Conservation (phyloP, 345 rosid species). For the Orychophragmus violaceus region DNA sequence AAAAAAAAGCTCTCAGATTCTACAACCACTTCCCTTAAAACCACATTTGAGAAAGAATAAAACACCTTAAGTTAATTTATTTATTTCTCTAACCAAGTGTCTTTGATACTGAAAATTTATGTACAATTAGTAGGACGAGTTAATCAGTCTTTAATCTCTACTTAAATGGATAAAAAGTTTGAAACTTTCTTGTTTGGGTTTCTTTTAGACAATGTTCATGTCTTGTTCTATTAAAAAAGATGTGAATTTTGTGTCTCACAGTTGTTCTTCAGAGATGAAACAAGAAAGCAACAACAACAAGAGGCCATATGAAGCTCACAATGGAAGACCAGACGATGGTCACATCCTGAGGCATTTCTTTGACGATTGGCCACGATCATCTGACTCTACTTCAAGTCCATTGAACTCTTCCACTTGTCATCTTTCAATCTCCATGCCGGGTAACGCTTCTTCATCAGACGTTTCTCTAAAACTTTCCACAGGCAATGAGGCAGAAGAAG, state of each 20-base stretch:
- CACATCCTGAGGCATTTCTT: conserved; percentile 76
- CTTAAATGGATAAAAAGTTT: background rate
- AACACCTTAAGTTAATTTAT: background rate
- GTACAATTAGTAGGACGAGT: background rate
- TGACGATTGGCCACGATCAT: conserved; percentile 78
- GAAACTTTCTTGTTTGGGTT: background rate
- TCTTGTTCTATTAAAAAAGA: background rate
- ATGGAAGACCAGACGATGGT: conserved; percentile 47
- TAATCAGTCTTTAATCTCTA: background rate
- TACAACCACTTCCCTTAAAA: conserved; percentile 34
- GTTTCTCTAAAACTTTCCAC: conserved; percentile 79
- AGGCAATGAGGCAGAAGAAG: conserved; percentile 44
- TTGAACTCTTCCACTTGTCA: conserved; percentile 39
- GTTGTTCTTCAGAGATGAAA: conserved; percentile 43
- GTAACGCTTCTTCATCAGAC: conserved; percentile 51
- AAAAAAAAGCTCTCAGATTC: conserved; percentile 20
- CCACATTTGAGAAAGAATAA: conserved; percentile 21
- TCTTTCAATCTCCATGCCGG: conserved; percentile 63
- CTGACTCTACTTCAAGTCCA: conserved; percentile 33
- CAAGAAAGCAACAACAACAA: conserved; percentile 29
- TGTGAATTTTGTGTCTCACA: conserved; percentile 12
- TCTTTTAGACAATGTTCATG: background rate
- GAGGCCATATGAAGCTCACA: conserved; percentile 37
- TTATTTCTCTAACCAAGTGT: background rate
- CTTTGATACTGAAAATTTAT: background rate